These are phyloP conservation scores for Ascochyta viciae-villosae DNA, from an alignment of 2,329 filamentous ascomycete species.

Conservation along the genomic window DNA sequence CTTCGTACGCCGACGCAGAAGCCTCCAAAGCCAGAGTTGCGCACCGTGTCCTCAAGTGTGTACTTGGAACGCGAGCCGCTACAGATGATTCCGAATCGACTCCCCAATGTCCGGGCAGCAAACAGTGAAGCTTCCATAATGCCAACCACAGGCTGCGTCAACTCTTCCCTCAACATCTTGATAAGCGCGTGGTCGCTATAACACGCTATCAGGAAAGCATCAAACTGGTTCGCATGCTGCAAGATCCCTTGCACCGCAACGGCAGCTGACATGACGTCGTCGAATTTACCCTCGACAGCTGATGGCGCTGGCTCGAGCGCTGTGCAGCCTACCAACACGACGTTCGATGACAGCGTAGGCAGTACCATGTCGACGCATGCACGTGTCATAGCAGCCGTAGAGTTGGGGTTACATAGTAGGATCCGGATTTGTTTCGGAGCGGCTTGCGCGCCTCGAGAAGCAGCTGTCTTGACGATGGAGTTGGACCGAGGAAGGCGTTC, in stretches of 20 bases:
- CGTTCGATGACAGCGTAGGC: conserved; percentile 55
- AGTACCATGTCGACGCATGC: conserved; percentile 55
- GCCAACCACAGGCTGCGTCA: conserved; percentile 54
- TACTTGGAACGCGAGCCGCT: conserved; percentile 51
- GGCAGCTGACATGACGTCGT: conserved; percentile 59
- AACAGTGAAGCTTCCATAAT: conserved; percentile 62
- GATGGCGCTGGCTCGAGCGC: conserved; percentile 57
- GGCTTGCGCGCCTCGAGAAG: conserved; percentile 11
- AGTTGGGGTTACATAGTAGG: conserved; percentile 59
- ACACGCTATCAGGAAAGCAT: conserved; percentile 59
- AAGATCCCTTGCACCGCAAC: conserved; percentile 56
- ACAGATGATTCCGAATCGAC: conserved; percentile 55
- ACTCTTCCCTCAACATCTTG: conserved; percentile 56
- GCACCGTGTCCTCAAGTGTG: conserved; percentile 51
- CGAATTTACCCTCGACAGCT: conserved; percentile 59
- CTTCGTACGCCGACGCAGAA: conserved; percentile 55
- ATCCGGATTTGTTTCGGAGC: conserved; percentile 44
- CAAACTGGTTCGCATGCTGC: conserved; percentile 53
- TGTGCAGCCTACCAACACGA: conserved; percentile 60
- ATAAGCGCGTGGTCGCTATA: conserved; percentile 59
- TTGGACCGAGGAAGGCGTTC: conserved; percentile 10
- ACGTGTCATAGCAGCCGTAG: conserved; percentile 56
- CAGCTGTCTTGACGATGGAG: conserved; percentile 8
- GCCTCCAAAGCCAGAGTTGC: conserved; percentile 51
- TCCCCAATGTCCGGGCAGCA: conserved; percentile 58